These are phyloP conservation scores for Syzygium jambos DNA, from an alignment of 345 rosid genomes.

Conservation along the genomic window DNA sequence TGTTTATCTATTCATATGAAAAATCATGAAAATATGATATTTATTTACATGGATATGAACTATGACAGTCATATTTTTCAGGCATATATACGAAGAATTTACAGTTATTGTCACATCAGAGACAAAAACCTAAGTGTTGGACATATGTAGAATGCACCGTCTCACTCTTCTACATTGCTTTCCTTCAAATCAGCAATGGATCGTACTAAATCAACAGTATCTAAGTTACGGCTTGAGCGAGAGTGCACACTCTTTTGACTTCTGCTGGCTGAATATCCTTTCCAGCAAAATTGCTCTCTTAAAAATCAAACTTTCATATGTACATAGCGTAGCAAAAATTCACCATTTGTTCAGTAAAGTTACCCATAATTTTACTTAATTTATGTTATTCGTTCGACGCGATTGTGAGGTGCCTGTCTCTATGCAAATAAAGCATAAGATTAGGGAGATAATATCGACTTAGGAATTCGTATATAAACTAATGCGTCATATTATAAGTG, in stretches of 20 bases:
- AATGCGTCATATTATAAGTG: not conserved
- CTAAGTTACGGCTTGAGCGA: not conserved
- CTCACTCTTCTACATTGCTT: not conserved
- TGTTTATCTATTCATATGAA: no score
- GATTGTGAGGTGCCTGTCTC: not conserved
- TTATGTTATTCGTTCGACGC: not conserved
- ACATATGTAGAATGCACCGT: not conserved
- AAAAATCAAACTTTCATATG: not conserved
- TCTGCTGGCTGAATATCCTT: not conserved
- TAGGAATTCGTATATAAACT: not conserved
- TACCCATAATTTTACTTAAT: not conserved
- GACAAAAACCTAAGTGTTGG: not conserved
- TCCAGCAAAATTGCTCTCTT: not conserved
- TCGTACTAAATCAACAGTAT: not conserved
- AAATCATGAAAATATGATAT: no score
- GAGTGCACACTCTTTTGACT: not conserved
- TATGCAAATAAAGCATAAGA: not conserved
- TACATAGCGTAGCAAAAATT: not conserved
- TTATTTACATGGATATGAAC: no score
- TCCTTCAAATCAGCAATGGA: not conserved
- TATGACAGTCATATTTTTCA: not conserved
- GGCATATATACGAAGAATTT: not conserved
- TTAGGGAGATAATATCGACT: not conserved
- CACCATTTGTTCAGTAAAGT: not conserved
- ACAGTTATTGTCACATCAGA: not conserved